Base-by-base conservation (phyloP, 2,329 filamentous ascomycete species). In the Pyrenochaeta sp. region DNA sequence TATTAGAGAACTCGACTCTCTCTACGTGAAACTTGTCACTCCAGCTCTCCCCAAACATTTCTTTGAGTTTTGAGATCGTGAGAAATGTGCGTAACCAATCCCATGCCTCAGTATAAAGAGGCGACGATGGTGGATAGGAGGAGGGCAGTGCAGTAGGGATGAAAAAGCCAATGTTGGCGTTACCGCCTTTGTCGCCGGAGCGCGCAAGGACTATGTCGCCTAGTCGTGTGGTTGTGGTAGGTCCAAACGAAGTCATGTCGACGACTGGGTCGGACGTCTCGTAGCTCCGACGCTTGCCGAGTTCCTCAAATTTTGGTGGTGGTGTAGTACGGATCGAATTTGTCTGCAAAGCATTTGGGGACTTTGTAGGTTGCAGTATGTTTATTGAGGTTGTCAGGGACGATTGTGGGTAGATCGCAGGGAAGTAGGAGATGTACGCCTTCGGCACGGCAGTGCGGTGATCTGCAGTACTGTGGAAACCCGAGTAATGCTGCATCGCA, bases 191-290 rank as follows among this genome's bases (percentile, higher is more conserved):
- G 53, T 77, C 75, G 7, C 75, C 74, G 3, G 80, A 80, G 54
- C 82, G 70, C 1, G 77, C 81, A 28, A 83, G 77, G 6, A 73
- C 77, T 15, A 83, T 64, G 50, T 81, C 79, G 15, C 81, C 81
- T 0, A 83, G 66, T 2, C 62, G 59, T 46, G 62, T 68, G 43
- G 46, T 57, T 34, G 45, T 63, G 10, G 56, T 76, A 43, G 50
- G 61, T 19, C 58, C 73, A 46, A 72, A 73, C 10, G 55, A 66
- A 1, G 57, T 47, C 0, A 77, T 46, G 12, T 64, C 52, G 0
- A 59, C 47, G 0, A 59, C 47, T 1, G 70, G 82, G 0, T 79
- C 80, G 0, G 77, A 8, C 0, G 72, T 69, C 19, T 75, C 71
- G 49, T 76, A 75, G 52, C 54, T 72, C 19, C 61, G 56, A 8